Evolutionary conservation across 768 basidiomycete genomes (phyloP).

Genomic region (Chalciporus pseudorubinellus): DNA sequence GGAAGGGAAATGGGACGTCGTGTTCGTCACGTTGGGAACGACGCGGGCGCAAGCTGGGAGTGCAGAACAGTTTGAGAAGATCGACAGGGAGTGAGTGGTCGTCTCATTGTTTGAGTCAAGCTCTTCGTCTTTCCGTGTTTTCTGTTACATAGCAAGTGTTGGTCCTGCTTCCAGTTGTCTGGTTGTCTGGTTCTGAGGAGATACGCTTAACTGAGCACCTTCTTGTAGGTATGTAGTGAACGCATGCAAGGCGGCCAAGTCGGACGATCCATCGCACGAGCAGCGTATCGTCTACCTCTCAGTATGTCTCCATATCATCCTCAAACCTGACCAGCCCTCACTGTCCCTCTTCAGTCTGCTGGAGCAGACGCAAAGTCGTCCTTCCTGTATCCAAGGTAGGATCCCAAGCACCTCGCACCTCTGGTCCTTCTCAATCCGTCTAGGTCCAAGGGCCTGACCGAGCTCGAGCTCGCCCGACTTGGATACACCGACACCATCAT

Average conservation of each 20-base stretch:
- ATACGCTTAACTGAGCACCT: too few species aligned
- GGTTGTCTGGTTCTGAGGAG: too few species aligned
- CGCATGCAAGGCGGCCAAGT: slow-evolving; percentile 63
- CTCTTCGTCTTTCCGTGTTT: too few species aligned
- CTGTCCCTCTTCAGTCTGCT: slow-evolving; percentile 34
- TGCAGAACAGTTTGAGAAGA: slow-evolving; percentile 66
- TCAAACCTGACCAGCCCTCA: slow-evolving; percentile 27
- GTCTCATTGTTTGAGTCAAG: too few species aligned
- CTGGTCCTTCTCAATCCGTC: not conserved
- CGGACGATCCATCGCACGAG: slow-evolving; percentile 38
- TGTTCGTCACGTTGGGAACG: slow-evolving; percentile 76
- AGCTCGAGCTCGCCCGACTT: slow-evolving; percentile 59
- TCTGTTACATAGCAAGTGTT: too few species aligned
- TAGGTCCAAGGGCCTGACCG: slow-evolving; percentile 77
- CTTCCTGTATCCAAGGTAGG: slow-evolving; percentile 52
- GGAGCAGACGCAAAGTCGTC: slow-evolving; percentile 49
- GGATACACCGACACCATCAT: slow-evolving; percentile 72
- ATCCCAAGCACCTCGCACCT: not conserved
- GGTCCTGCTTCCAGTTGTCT: too few species aligned
- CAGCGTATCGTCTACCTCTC: slow-evolving; percentile 75
- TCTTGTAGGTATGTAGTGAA: slow-evolving; percentile 64
- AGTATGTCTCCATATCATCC: slow-evolving; percentile 22
- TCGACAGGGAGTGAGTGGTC: slow-evolving; percentile 64
- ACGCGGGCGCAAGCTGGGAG: slow-evolving; percentile 59
- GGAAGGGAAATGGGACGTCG: slow-evolving; percentile 67